phyloP scores from a whole-genome alignment of 306 rosid genomes.

The Inga oerstediana region DNA sequence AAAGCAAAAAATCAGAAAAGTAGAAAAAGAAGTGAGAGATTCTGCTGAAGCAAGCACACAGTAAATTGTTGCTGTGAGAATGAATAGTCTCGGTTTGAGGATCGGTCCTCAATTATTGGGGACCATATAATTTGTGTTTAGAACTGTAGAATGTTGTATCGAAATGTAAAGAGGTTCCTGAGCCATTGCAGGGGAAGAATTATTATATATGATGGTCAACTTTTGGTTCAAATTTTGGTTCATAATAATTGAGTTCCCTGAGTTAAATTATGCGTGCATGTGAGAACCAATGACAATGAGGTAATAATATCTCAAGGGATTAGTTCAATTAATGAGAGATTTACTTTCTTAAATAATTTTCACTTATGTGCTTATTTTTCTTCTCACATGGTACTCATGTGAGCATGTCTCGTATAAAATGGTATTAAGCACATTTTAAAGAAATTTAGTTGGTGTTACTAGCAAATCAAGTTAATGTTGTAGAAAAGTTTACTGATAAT shows the following conservation, averaged over 20 bases:
- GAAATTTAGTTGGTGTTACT: neutral
- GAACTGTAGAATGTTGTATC: constrained; percentile 7
- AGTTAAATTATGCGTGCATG: neutral
- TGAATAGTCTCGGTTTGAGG: constrained; percentile 1
- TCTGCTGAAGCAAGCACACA: neutral
- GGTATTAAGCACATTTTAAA: neutral
- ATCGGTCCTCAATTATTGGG: constrained; percentile 14
- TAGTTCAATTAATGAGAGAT: neutral
- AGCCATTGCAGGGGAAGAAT: neutral
- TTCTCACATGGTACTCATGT: neutral
- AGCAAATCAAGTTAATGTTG: neutral
- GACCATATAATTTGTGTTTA: constrained; percentile 3
- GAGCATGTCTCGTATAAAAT: neutral
- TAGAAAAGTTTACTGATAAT: neutral
- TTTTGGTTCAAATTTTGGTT: neutral
- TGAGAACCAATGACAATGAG: neutral
- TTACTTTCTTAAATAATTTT: neutral
- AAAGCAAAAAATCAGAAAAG: neutral
- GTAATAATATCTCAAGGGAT: neutral
- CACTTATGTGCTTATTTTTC: neutral
- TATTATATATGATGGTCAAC: neutral
- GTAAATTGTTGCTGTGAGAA: constrained; percentile 23
- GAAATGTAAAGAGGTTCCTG: constrained; percentile 6
- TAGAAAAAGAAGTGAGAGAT: neutral
- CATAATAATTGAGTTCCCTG: neutral